A percentile compares a stretch with the other conserved stretches of the same genome.
Evolutionary conservation across 2,329 filamentous ascomycete genomes (phyloP).

Genomic region (Thielaviopsis euricoi): DNA sequence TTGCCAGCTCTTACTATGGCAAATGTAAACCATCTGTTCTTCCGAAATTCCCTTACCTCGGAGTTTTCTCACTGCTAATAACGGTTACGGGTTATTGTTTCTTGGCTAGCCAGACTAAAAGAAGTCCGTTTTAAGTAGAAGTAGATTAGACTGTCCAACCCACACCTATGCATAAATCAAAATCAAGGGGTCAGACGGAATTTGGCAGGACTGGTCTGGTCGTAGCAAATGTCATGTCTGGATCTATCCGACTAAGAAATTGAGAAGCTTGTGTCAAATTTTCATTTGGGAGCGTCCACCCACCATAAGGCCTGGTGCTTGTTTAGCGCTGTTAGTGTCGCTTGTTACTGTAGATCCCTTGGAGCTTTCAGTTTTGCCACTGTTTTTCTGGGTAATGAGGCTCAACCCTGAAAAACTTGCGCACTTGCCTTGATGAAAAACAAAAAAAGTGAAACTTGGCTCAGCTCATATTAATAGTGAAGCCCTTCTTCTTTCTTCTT

Average conservation of each 20-base stretch:
- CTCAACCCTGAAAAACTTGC: no score
- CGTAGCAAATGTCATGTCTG: no score
- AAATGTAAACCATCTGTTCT: not conserved
- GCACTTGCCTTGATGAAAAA: no score
- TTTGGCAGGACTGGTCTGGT: not conserved
- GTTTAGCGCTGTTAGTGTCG: no score
- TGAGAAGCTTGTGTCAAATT: no score
- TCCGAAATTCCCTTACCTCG: not conserved
- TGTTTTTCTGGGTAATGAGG: no score
- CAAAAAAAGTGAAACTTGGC: not conserved
- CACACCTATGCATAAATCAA: not conserved
- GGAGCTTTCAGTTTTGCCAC: no score
- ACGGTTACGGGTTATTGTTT: not conserved
- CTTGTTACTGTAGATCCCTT: no score
- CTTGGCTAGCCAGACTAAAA: not conserved
- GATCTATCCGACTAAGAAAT: no score
- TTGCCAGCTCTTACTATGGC: not conserved
- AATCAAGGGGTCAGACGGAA: not conserved
- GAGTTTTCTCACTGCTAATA: not conserved
- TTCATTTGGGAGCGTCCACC: no score
- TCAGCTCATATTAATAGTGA: not conserved
- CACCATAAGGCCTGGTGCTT: no score
- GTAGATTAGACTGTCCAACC: not conserved
- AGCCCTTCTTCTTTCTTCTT: not conserved
- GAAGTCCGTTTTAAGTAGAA: no score